Conservation (phyloP, 192 early-diverging fungal species). For the Podila clonocystis region DNA sequence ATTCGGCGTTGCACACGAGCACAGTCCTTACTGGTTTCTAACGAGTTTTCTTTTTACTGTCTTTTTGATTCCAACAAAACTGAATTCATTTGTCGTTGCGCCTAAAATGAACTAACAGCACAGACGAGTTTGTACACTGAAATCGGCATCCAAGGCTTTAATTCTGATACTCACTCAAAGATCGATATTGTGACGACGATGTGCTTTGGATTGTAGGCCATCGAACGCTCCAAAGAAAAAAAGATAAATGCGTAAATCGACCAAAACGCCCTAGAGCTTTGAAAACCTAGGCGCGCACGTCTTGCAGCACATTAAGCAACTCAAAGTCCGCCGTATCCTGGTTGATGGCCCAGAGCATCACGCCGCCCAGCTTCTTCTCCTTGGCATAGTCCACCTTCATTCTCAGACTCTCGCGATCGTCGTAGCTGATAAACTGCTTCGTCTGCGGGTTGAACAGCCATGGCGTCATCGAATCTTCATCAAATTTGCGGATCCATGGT, state of each 20-base stretch:
- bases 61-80: no score
- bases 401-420: constrained; percentile 67
- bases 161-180: no score
- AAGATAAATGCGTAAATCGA: not conserved
- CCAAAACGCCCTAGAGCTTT: not conserved
- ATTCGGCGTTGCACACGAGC: no score
- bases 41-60: no score
- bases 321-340: constrained; percentile 69
- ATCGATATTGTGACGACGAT: no score
- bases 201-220: no score
- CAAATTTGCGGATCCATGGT: constrained; percentile 75
- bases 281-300: constrained; percentile 3
- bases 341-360: constrained; percentile 76
- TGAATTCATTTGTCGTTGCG: no score
- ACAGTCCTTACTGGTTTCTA: no score
- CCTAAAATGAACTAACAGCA: no score
- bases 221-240: not conserved
- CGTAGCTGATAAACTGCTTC: constrained; percentile 75
- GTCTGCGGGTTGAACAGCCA: constrained; percentile 75
- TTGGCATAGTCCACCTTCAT: constrained; percentile 68
- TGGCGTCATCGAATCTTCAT: constrained; percentile 68
- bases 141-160: no score
- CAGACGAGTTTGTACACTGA: no score
- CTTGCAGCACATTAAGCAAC: constrained; percentile 57
- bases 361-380: constrained; percentile 63